Conservation (phyloP, 2,329 filamentous ascomycete genomes). For the Parasarocladium wereldwijsianum region DNA sequence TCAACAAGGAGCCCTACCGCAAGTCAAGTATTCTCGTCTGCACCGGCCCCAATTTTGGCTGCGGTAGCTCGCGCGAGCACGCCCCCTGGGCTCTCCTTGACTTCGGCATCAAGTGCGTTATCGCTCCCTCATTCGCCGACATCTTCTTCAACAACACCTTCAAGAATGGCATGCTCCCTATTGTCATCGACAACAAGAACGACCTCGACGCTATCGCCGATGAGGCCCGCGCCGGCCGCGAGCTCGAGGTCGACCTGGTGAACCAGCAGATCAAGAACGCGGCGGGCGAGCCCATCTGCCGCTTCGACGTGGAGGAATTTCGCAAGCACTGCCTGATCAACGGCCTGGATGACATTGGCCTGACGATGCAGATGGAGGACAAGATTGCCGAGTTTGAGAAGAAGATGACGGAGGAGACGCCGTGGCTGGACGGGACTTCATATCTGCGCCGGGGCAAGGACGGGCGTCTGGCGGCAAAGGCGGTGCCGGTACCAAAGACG, state of each 20-base stretch:
- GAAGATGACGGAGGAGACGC: conserved; percentile 61
- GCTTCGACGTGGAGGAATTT: conserved; percentile 85
- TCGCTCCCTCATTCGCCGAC: conserved; percentile 58
- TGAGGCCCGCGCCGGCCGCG: conserved; percentile 64
- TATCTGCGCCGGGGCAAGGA: conserved; percentile 53
- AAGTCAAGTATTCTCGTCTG: conserved; percentile 78
- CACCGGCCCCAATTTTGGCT: conserved; percentile 89
- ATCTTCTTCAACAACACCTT: conserved; percentile 99
- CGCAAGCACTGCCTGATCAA: conserved; percentile 88
- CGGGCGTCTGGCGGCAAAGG: conserved; percentile 41
- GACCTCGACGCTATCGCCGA: conserved; percentile 56
- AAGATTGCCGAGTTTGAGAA: conserved; percentile 77
- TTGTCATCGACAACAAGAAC: conserved; percentile 54
- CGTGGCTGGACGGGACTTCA: conserved; percentile 79
- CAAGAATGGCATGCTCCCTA: conserved; percentile 97
- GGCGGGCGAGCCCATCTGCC: conserved; percentile 56
- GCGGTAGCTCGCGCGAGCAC: conserved; percentile 83
- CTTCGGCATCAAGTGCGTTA: conserved; percentile 89
- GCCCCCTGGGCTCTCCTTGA: conserved; percentile 94
- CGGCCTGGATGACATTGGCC: conserved; percentile 86
- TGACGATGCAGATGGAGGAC: conserved; percentile 84
- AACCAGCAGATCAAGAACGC: conserved; percentile 71
- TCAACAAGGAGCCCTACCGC: conserved; percentile 82
- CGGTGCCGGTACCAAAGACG: conserved; percentile 66
- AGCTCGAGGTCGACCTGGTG: conserved; percentile 80